Evolutionary conservation across 495 filamentous ascomycete species (phyloP).

Genomic region (Penicillium soppii): DNA sequence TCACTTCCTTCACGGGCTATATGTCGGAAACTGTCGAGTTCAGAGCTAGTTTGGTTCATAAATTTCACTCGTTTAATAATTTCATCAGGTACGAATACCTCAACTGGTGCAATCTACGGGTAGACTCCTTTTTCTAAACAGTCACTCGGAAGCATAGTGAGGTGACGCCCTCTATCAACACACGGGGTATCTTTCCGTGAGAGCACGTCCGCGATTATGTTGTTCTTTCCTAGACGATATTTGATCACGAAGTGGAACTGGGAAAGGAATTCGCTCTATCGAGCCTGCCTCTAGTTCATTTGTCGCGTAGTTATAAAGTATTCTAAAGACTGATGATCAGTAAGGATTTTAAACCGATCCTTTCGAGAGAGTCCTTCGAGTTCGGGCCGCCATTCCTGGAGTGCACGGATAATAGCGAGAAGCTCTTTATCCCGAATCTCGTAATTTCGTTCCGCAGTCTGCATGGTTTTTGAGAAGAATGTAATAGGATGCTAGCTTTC

Average conservation of each 20-base stretch:
- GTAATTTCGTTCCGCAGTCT: conserved; percentile 22
- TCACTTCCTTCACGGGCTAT: no score
- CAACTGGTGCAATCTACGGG: no score
- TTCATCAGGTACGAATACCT: no score
- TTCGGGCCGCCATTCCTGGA: conserved; percentile 13
- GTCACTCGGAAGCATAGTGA: no score
- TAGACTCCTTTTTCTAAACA: no score
- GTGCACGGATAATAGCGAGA: conserved; percentile 13
- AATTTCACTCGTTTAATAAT: no score
- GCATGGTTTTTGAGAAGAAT: conserved; percentile 26
- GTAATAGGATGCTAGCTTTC: conserved; percentile 12
- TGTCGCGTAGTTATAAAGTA: no score
- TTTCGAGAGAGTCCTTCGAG: conserved; percentile 17
- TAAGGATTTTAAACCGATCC: conserved; percentile 4
- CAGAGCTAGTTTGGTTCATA: no score
- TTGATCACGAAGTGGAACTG: conserved; percentile 28
- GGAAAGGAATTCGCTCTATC: conserved; percentile 22
- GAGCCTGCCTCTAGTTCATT: no score
- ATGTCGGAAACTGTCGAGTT: no score
- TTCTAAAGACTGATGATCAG: no score
- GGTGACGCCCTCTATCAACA: no score
- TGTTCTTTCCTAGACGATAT: conserved; percentile 18
- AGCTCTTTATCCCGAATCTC: conserved; percentile 31
- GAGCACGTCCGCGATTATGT: neutral
- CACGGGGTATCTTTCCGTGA: neutral